Base-by-base conservation (phyloP, 257 asterid genomes). In the Solanum sitiens region DNA sequence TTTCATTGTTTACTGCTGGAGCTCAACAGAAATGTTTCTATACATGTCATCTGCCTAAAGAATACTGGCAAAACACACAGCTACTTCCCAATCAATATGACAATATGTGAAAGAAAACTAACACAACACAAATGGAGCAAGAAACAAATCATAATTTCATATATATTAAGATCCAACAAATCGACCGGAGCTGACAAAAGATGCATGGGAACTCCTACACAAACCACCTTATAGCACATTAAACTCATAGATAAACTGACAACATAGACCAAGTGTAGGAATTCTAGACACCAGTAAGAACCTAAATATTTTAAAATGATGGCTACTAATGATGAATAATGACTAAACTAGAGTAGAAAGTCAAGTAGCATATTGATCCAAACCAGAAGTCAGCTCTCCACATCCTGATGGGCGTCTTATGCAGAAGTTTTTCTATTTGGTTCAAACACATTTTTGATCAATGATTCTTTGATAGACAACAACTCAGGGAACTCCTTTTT, bases 401-500 rank as follows among this genome's bases (percentile, higher is more conserved):
- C 33, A 83, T 6, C 68, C 59, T 4, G 47, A 30, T 37, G n/a
- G 42, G 21, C 76, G 47, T 90, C 89, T 45, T 86, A 89, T n/a
- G 90, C 95, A 30, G 91, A 72, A 84, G 94, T 94, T 90, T 93
- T 96, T 87, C 92, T 91, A 93, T 96, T 96, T 75, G 99, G 98
- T 87, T 91, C 98, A 83, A 94, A 96, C 40, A 96, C 99, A 61
- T 90, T 70, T 93, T 94, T 96, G 93, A 96, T 92, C 94, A 96
- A 86, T 3, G 99, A 95, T 37, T 96, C 98, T 93, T 96, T 94
- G 89, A 96, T 95, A 4, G 98, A 67, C 14, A 95, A 92, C 94
- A 96, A 89, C 90, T 95, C 98, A 2, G 98, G 98, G 53, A 96
- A 96, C 90, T 96, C 99, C 1, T 90, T 89, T 95, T 94, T 96